Conservation (phyloP, 176 grass and related monocot species). For the Rhipidocladum racemiflorum region DNA sequence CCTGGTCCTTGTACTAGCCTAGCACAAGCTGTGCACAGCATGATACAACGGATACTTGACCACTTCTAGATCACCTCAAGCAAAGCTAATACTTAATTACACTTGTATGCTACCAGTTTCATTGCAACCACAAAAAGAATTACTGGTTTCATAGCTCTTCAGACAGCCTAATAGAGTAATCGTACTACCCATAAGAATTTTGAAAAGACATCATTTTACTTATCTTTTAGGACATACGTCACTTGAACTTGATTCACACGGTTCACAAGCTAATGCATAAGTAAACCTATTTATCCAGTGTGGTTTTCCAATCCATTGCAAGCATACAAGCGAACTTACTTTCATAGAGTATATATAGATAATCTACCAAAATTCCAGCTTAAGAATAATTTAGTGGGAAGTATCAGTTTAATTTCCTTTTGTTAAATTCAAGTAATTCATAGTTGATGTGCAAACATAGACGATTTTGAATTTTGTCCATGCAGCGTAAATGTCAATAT, state of each 20-base stretch:
- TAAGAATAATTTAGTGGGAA: not conserved
- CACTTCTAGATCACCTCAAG: not conserved
- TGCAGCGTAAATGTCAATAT: not conserved
- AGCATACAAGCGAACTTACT: not conserved
- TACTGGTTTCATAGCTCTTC: not conserved
- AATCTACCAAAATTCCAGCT: not conserved
- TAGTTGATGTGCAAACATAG: not conserved
- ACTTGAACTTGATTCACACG: not conserved
- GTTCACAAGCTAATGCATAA: not conserved
- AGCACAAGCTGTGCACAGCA: not conserved
- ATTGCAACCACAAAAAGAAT: not conserved
- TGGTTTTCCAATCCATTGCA: not conserved
- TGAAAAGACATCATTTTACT: not conserved
- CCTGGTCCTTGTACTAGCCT: not conserved
- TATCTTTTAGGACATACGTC: not conserved
- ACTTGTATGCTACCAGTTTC: not conserved
- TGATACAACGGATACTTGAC: not conserved
- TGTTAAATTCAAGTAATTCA: not conserved
- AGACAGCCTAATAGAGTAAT: not conserved
- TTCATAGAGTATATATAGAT: not conserved
- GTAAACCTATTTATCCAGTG: not conserved
- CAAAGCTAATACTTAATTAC: not conserved
- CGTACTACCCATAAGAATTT: not conserved
- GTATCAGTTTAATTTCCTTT: not conserved
- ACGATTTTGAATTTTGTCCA: not conserved